Conservation (phyloP, 352 stramenopile species). For the Plasmopara viticola region DNA sequence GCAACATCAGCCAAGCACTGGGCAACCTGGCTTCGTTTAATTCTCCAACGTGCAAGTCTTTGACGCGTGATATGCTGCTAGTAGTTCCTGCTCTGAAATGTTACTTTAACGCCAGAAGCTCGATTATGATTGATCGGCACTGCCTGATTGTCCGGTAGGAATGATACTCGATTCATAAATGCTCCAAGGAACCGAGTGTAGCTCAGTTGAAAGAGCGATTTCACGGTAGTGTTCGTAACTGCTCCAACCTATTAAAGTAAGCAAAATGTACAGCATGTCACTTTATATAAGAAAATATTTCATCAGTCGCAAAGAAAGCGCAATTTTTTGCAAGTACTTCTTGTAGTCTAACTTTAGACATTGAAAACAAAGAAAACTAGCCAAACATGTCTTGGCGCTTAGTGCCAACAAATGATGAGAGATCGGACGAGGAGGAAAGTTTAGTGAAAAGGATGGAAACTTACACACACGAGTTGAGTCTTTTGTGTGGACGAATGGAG, state of each 20-base stretch:
- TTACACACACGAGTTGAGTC: slow-evolving; percentile 18
- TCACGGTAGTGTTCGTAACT: no score
- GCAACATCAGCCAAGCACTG: slow-evolving; percentile 20
- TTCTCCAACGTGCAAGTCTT: slow-evolving; percentile 27
- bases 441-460: slow-evolving; percentile 14
- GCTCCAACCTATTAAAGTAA: no score
- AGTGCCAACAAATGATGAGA: not conserved
- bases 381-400: not conserved
- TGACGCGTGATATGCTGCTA: slow-evolving; percentile 52
- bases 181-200: no score
- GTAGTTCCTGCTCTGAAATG: slow-evolving; percentile 51
- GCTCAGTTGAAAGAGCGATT: no score
- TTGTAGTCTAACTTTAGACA: no score
- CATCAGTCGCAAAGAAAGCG: no score
- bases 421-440: slow-evolving; percentile 3
- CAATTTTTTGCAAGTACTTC: no score
- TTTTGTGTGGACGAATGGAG: slow-evolving; percentile 22
- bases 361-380: not conserved
- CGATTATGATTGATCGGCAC: not conserved
- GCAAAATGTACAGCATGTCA: no score
- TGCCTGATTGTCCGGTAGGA: not conserved
- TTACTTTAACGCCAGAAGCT: not conserved
- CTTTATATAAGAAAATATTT: no score
- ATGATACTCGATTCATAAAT: not conserved
- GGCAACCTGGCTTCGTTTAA: slow-evolving; percentile 16